Conservation (phyloP, 305 asterid species). For the Ilex paraguariensis region DNA sequence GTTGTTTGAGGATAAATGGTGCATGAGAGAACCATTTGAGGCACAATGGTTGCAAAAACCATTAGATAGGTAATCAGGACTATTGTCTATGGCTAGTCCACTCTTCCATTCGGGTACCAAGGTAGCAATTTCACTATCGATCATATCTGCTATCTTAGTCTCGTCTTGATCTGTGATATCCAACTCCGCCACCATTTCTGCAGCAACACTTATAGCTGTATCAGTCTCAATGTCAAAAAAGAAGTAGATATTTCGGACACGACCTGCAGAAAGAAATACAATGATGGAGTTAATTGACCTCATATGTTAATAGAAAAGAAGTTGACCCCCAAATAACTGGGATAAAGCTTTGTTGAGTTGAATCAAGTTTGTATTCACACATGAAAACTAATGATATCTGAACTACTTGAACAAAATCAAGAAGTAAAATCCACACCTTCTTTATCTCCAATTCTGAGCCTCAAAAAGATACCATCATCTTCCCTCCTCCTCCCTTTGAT, state of each 20-base stretch:
- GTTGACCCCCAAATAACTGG: not conserved
- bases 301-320: not conserved
- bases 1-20: constrained; percentile 25
- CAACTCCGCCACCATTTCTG: constrained; percentile 87
- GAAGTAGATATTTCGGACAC: constrained; percentile 72
- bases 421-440: constrained; percentile 43
- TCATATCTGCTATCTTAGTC: constrained; percentile 81
- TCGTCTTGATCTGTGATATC: constrained; percentile 87
- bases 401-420: no score
- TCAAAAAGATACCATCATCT: constrained; percentile 60
- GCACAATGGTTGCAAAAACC: constrained; percentile 42
- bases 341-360: not conserved
- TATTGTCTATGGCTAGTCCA: constrained; percentile 34
- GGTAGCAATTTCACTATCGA: constrained; percentile 61
- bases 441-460: constrained; percentile 82
- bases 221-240: constrained; percentile 71
- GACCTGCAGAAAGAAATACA: constrained; percentile 43
- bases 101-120: constrained; percentile 79
- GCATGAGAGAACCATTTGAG: constrained; percentile 28
- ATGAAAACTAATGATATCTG: no score
- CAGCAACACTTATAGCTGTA: constrained; percentile 74
- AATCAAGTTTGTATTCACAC: no score
- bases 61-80: constrained; percentile 15
- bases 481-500: constrained; percentile 61
- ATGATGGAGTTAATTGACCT: no score